Base-by-base conservation (phyloP, 2,329 filamentous ascomycete genomes). In the Lachnellula cervina region DNA sequence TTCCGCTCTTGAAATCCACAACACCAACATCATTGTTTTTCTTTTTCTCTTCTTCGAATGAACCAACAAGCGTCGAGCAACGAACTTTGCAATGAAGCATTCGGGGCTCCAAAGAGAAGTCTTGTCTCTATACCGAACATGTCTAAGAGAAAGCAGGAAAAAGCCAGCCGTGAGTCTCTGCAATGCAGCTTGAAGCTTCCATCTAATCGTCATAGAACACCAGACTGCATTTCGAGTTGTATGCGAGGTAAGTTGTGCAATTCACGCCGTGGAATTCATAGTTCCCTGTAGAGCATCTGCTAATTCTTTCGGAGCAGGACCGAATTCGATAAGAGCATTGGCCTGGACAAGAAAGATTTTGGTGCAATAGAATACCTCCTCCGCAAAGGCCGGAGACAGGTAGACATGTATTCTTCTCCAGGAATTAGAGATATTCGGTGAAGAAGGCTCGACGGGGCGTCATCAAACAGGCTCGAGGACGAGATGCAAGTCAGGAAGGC, bases 81-180 rank as follows among this genome's bases (percentile, higher is more conserved):
- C 48, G 23, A 17, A 40, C 5, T 25, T 9, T 19, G 64, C 54
- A 35, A 75, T 75, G 75, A 80, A 84, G 65, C 77, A 92, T 25
- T 96, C 92, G 7, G 94, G 94, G 37, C 77, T 97, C n/a, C 93
- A 97, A 70, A 87, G 83, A 66, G 90, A 96, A 67, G 93, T 97
- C 3, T 73, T 97, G 51, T 79, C 84, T 35, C 81, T 99, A 14
- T 99, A 97, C 71, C 85, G 93, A 56, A 82, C 84, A 69, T 97
- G 93, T 67, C 76, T 99, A 25, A 83, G 92, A 57, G 89, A 89
- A 67, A 85, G 87, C 57, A 83, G 87, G 58, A 86, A 85, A 67
- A 97, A 99, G 72, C 90, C 92, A 49, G 70, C 74, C 65, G 90
- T 93, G 71, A 66, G 79, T 67, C 16, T 14, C 46, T 59, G 48